A percentile compares a stretch with the other conserved stretches of the same genome.
Evolutionary conservation across 371 early-diverging fungal species (phyloP).

Genomic region (Smittium culicis): DNA sequence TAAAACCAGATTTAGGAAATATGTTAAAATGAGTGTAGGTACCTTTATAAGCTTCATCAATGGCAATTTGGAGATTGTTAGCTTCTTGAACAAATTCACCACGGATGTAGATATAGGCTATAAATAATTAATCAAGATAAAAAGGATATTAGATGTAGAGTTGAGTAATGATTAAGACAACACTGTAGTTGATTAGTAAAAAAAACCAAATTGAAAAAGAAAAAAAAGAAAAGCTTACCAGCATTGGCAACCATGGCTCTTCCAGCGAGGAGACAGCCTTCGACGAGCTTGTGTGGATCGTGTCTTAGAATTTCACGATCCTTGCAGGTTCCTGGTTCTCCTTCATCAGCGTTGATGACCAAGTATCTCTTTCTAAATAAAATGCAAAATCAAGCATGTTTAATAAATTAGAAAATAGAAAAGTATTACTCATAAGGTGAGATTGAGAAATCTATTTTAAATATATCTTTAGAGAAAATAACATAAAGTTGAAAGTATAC

Average conservation of each 20-base stretch:
- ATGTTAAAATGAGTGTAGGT: not conserved
- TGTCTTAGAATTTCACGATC: slow-evolving; percentile 96
- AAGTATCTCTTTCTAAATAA: slow-evolving; percentile 49
- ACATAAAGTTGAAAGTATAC: slow-evolving; percentile 29
- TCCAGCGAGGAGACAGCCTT: slow-evolving; percentile 93
- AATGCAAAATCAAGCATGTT: not conserved
- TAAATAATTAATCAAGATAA: too few species aligned
- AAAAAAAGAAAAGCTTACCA: slow-evolving; percentile 16
- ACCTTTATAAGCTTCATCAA: slow-evolving; percentile 83
- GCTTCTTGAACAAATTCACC: slow-evolving; percentile 97
- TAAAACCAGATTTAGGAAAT: not conserved
- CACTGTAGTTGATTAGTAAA: not conserved
- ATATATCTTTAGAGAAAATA: not conserved
- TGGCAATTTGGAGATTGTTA: slow-evolving; percentile 82
- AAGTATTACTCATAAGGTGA: too few species aligned
- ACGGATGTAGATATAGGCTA: slow-evolving; percentile 89
- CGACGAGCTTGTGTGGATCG: slow-evolving; percentile 95
- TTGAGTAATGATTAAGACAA: not conserved
- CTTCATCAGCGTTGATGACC: slow-evolving; percentile 96
- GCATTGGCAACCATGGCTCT: slow-evolving; percentile 94
- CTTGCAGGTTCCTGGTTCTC: slow-evolving; percentile 97
- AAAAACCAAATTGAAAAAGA: not conserved
- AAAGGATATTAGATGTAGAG: not conserved
- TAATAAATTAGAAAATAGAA: too few species aligned
- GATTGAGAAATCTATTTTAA: too few species aligned